These are phyloP conservation scores for Melastoma candidum DNA, from an alignment of 441 rosid genomes.

Conservation along the genomic window DNA sequence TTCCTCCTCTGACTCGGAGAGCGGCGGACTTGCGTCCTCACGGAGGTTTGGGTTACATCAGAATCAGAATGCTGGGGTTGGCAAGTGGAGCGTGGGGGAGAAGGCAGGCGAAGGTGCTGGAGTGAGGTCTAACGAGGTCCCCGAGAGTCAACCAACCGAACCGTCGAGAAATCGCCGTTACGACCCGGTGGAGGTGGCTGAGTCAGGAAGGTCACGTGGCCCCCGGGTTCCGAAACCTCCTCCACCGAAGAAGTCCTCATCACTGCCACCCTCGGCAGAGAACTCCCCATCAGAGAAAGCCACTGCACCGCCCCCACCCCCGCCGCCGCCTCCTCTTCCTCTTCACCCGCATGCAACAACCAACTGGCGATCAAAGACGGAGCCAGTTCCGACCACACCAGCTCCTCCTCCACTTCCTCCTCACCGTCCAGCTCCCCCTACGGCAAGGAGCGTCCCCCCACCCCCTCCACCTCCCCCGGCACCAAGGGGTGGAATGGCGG, in stretches of 20 bases:
- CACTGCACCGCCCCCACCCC: constrained; percentile 16
- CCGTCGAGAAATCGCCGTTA: constrained; percentile 38
- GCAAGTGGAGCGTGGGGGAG: constrained; percentile 22
- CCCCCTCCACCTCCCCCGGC: constrained; percentile 47
- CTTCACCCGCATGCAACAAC: too few relatives aligned
- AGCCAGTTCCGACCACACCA: too few relatives aligned
- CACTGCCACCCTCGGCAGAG: constrained; percentile 3
- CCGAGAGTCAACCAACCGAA: constrained; percentile 20
- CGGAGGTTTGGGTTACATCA: constrained; percentile 40
- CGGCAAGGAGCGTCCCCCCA: constrained; percentile 38
- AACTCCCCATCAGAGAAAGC: constrained; percentile 11
- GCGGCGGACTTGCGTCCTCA: constrained; percentile 32
- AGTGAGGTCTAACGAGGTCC: constrained; percentile 19
- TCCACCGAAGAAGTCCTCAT: constrained; percentile 36
- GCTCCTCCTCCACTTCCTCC: background rate
- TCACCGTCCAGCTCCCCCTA: background rate
- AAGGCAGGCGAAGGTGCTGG: constrained; percentile 37
- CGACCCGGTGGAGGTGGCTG: constrained; percentile 60
- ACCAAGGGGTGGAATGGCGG: constrained; percentile 30
- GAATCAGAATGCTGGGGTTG: too few relatives aligned
- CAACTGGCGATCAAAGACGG: too few relatives aligned
- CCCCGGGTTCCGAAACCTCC: constrained; percentile 92
- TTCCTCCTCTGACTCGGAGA: background rate
- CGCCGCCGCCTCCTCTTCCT: too few relatives aligned
- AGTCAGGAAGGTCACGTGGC: constrained; percentile 58